Conservation (phyloP, 768 basidiomycete genomes). For the Dictyophora rubrovolvata region DNA sequence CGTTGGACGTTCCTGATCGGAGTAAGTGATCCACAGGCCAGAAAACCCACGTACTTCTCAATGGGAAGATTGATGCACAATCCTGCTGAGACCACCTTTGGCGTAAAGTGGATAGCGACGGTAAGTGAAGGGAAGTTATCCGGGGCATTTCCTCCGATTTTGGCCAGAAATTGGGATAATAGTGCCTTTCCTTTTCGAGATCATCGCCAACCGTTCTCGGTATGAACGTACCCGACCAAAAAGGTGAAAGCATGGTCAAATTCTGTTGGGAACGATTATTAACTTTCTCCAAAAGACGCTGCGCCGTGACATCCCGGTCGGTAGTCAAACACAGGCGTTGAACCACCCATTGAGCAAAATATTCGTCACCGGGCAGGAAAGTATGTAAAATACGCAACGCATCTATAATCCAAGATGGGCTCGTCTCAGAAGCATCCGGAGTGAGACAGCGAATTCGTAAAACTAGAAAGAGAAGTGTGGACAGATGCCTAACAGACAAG, state of each 20-base stretch:
- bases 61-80: slow-evolving; percentile 15
- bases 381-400: slow-evolving; percentile 45
- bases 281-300: slow-evolving; percentile 30
- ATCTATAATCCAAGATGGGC: slow-evolving; percentile 55
- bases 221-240: slow-evolving; percentile 40
- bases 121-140: slow-evolving; percentile 9
- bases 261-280: slow-evolving; percentile 35
- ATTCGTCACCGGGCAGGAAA: slow-evolving; percentile 70
- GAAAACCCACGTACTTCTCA: slow-evolving; percentile 50
- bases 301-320: slow-evolving; percentile 20
- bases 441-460: background rate
- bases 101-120: slow-evolving; percentile 7
- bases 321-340: slow-evolving; percentile 14
- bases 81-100: background rate
- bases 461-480: slow-evolving; percentile 38
- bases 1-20: slow-evolving; percentile 60
- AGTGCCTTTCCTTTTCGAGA: slow-evolving; percentile 19
- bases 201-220: slow-evolving; percentile 18
- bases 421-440: background rate
- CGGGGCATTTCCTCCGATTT: slow-evolving; percentile 43
- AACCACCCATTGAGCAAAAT: slow-evolving; percentile 34
- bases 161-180: slow-evolving; percentile 40
- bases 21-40: slow-evolving; percentile 69
- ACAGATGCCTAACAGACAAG: slow-evolving; percentile 40
- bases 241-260: slow-evolving; percentile 44